phyloP scores from a whole-genome alignment of 164 flowering plant species.

The Chimonanthus salicifolius region DNA sequence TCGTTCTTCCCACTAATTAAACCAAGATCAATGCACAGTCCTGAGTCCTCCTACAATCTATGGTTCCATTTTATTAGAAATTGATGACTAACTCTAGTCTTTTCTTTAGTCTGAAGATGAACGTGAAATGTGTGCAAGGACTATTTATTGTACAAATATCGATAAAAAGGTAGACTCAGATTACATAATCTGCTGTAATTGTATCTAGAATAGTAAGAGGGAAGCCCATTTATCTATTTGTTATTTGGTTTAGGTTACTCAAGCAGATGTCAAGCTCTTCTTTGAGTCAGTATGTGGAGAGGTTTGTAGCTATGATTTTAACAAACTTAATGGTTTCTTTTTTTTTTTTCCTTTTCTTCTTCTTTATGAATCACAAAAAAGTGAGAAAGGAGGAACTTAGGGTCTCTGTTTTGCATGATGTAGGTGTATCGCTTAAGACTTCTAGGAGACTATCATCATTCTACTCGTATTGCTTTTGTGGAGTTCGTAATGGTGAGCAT shows the following conservation, averaged over 20 bases:
- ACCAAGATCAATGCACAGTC: background rate
- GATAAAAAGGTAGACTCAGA: conserved; percentile 57
- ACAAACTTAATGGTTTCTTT: background rate
- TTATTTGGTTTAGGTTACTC: conserved; percentile 45
- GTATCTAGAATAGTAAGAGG: background rate
- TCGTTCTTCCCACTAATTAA: background rate
- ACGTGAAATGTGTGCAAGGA: conserved; percentile 83
- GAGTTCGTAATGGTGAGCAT: conserved; percentile 62
- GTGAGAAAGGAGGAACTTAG: conserved; percentile 3
- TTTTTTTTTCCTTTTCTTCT: background rate
- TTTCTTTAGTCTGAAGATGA: conserved; percentile 62
- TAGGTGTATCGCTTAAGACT: conserved; percentile 75
- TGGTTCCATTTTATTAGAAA: background rate
- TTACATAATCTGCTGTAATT: background rate
- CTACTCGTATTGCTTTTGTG: conserved; percentile 81
- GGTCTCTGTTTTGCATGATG: conserved; percentile 12
- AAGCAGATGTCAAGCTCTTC: conserved; percentile 66
- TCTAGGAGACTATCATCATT: conserved; percentile 72
- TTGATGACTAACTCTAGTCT: conserved; percentile 4
- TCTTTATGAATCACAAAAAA: background rate
- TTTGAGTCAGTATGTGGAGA: conserved; percentile 81
- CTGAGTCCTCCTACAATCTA: background rate
- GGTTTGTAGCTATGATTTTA: conserved; percentile 35
- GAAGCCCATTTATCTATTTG: background rate
- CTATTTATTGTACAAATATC: conserved; percentile 81